phyloP scores from a whole-genome alignment of 2,329 filamentous ascomycete species.

The Lojkania enalia region DNA sequence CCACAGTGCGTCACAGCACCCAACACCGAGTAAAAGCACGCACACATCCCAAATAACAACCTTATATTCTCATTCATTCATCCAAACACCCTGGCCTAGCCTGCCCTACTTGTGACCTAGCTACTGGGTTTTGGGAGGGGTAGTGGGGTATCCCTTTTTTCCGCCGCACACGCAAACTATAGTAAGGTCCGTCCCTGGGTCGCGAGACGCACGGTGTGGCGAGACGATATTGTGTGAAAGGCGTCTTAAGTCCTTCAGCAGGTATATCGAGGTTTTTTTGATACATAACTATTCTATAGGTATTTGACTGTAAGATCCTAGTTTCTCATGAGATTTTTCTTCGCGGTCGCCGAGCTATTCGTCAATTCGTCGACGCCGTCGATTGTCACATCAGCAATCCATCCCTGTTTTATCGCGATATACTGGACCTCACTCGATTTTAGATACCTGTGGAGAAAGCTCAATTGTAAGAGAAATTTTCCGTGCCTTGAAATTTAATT shows the following conservation, averaged over 20 bases:
- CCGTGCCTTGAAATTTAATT: slow-evolving; percentile 6
- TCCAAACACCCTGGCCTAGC: no score
- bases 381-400: slow-evolving; percentile 7
- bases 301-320: slow-evolving; percentile 9
- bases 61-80: no score
- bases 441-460: slow-evolving; percentile 6
- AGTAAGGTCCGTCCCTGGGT: slow-evolving; percentile 8
- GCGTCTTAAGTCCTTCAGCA: slow-evolving; percentile 5
- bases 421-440: slow-evolving; percentile 5
- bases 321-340: slow-evolving; percentile 5
- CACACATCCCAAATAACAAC: no score
- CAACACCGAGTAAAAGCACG: no score
- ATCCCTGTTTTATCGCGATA: slow-evolving; percentile 8
- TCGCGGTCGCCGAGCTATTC: slow-evolving; percentile 6
- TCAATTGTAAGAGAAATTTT: slow-evolving; percentile 5
- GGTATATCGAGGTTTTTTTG: slow-evolving; percentile 3
- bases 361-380: slow-evolving; percentile 7
- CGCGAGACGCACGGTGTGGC: no score
- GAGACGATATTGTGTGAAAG: slow-evolving; percentile 6
- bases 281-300: slow-evolving; percentile 7
- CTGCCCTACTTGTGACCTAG: no score
- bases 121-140: no score
- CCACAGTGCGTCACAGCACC: no score
- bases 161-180: no score
- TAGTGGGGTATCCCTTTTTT: no score